phyloP scores from a whole-genome alignment of 208 protist genomes.

The Leishmania tarentolae region DNA sequence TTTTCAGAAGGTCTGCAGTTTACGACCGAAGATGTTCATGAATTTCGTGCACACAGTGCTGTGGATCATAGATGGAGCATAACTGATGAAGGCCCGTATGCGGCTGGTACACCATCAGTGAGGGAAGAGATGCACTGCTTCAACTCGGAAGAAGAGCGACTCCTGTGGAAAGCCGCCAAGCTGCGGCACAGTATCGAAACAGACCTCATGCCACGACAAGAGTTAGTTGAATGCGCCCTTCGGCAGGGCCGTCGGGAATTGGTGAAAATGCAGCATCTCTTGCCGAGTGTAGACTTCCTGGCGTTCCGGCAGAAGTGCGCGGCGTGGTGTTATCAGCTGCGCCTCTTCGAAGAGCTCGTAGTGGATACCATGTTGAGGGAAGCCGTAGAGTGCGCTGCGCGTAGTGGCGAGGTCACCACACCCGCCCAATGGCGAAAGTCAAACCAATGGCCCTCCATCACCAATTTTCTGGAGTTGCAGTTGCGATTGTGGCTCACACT shows the following conservation, averaged over 20 bases:
- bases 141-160: conserved; percentile 16
- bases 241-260: conserved; percentile 9
- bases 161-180: conserved; percentile 2
- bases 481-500: neutral
- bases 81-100: neutral
- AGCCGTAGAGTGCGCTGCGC: conserved; percentile 14
- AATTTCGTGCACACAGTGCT: neutral
- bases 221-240: conserved; percentile 11
- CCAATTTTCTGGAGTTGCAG: conserved; percentile 25
- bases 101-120: neutral
- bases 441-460: conserved; percentile 25
- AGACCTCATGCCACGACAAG: conserved; percentile 13
- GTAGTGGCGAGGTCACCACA: neutral
- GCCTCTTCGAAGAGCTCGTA: conserved; percentile 31
- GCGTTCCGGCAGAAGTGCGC: conserved; percentile 15
- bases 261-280: conserved; percentile 5
- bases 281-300: conserved; percentile 19
- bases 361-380: conserved; percentile 31
- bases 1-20: conserved; percentile 28
- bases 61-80: neutral
- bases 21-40: neutral
- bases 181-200: conserved; percentile 9
- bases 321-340: conserved; percentile 1
- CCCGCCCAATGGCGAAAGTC: conserved; percentile 26
- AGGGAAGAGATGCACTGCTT: neutral